These are phyloP conservation scores for Annulohypoxylon bovei DNA, from an alignment of 495 filamentous ascomycete species.

Conservation along the genomic window DNA sequence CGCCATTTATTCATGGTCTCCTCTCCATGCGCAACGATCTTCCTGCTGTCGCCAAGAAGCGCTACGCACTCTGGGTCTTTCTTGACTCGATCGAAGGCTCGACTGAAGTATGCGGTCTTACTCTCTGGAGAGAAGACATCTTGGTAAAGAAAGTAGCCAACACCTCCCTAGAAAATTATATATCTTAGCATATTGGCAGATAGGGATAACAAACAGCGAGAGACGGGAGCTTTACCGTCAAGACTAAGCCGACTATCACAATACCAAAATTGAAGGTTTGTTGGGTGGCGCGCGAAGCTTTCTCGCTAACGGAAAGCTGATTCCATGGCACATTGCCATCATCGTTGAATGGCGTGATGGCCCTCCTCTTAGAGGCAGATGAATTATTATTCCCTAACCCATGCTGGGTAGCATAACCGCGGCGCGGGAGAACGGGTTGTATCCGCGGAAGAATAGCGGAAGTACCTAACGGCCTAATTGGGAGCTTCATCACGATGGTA, in stretches of 20 bases:
- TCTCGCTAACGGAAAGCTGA: conserved; percentile 77
- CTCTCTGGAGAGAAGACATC: conserved; percentile 90
- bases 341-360: conserved; percentile 83
- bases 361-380: conserved; percentile 57
- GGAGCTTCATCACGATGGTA: conserved; percentile 47
- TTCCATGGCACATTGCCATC: conserved; percentile 83
- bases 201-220: neutral
- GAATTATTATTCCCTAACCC: conserved; percentile 27
- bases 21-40: conserved; percentile 87
- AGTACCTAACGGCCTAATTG: conserved; percentile 34
- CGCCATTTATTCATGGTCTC: conserved; percentile 84
- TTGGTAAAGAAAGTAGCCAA: conserved; percentile 79
- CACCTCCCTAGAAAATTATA: conserved; percentile 66
- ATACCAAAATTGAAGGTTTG: conserved; percentile 88
- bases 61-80: conserved; percentile 73
- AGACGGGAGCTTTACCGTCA: conserved; percentile 67
- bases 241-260: conserved; percentile 74
- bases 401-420: conserved; percentile 49
- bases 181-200: conserved; percentile 22
- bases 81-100: conserved; percentile 81
- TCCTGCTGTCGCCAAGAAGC: conserved; percentile 77
- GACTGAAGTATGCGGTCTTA: conserved; percentile 87
- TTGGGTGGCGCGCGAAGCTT: conserved; percentile 85
- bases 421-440: conserved; percentile 31
- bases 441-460: conserved; percentile 32